phyloP scores from a whole-genome alignment of 1,284 basidiomycete genomes.

The Papiliotrema flavescens region DNA sequence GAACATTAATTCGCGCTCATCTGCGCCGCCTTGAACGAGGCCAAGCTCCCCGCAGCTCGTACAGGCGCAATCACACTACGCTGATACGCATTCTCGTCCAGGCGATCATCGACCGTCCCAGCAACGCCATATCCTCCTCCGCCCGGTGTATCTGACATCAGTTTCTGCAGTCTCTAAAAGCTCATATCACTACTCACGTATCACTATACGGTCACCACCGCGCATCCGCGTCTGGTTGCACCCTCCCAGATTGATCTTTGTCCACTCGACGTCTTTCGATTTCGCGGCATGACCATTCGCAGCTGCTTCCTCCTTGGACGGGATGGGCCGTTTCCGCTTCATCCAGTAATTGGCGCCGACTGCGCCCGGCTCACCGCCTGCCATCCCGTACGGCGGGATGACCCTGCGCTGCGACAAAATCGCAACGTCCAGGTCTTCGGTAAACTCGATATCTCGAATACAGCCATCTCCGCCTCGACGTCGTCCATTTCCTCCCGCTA shows the following conservation, averaged over 20 bases:
- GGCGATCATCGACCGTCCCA: constrained; percentile 17
- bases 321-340: not conserved
- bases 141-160: constrained; percentile 51
- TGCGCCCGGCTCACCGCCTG: constrained; percentile 73
- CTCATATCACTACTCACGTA: constrained; percentile 10
- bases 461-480: constrained; percentile 85
- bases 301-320: not conserved
- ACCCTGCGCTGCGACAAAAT: constrained; percentile 73
- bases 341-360: constrained; percentile 87
- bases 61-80: constrained; percentile 9
- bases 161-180: not conserved
- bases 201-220: constrained; percentile 17
- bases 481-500: constrained; percentile 71
- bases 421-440: constrained; percentile 80
- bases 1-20: not conserved
- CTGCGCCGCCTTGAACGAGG: constrained; percentile 12
- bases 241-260: constrained; percentile 18
- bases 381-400: constrained; percentile 82
- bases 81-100: constrained; percentile 18
- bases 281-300: constrained; percentile 1
- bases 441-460: constrained; percentile 78
- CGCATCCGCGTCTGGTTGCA: constrained; percentile 17
- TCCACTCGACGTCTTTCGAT: constrained; percentile 1
- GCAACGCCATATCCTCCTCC: constrained; percentile 66
- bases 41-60: constrained; percentile 13